Evolutionary conservation across 129 eudicot genomes (phyloP).

Genomic region (Oenanthe sinensis): DNA sequence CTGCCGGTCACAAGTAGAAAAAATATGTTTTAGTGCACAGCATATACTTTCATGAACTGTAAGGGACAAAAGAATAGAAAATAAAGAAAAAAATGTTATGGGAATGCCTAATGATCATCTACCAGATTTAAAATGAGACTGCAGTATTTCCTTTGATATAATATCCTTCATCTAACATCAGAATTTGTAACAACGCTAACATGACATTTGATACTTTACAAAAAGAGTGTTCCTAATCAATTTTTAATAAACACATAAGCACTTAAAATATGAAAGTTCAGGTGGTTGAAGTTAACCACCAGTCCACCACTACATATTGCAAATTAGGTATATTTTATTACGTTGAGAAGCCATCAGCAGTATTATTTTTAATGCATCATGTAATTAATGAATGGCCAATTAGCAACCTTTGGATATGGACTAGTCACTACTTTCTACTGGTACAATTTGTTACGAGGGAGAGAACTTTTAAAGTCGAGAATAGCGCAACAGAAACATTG

Average conservation of each 20-base stretch:
- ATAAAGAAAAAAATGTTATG: neutral
- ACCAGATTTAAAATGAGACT: neutral
- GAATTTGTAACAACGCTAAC: neutral
- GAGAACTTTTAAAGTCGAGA: neutral
- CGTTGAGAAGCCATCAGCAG: neutral
- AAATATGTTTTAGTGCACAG: neutral
- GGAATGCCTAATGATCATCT: neutral
- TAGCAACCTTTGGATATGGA: neutral
- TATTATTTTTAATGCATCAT: neutral
- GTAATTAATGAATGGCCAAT: neutral
- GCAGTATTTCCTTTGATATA: neutral
- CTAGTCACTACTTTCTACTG: neutral
- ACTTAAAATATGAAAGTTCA: neutral
- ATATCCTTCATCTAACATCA: neutral
- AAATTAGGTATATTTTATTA: no score
- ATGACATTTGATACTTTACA: no score
- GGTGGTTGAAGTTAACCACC: neutral
- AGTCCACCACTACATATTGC: no score
- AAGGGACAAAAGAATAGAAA: no score
- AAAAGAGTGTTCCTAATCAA: neutral
- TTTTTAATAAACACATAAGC: neutral
- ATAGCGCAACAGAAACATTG: neutral
- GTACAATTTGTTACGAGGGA: neutral
- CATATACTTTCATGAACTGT: neutral
- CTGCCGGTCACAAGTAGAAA: slow-evolving; percentile 36